Percentiles rank a stretch among this genome's conserved stretches.
phyloP scores from a whole-genome alignment of 495 filamentous ascomycete species.

The Endocarpon pusillum region DNA sequence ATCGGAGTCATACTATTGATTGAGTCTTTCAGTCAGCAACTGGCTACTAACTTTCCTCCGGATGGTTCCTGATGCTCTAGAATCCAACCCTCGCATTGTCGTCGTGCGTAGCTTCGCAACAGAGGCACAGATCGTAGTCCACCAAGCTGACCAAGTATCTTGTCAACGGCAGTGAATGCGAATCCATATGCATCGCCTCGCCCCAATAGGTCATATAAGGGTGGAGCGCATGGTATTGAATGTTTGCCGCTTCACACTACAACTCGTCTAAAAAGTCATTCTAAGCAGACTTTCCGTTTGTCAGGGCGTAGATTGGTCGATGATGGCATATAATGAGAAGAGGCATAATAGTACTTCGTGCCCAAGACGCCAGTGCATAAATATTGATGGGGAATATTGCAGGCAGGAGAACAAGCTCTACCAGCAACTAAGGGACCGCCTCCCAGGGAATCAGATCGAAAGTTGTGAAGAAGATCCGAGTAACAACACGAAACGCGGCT shows the following conservation, averaged over 20 bases:
- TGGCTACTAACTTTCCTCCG: no score
- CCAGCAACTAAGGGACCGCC: slow-evolving; percentile 21
- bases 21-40: no score
- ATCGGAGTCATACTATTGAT: no score
- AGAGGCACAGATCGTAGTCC: slow-evolving; percentile 9
- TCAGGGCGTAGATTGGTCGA: slow-evolving; percentile 19
- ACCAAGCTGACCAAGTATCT: slow-evolving; percentile 7
- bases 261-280: slow-evolving; percentile 26
- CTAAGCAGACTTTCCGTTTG: slow-evolving; percentile 12
- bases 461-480: slow-evolving; percentile 20
- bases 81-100: slow-evolving; percentile 15
- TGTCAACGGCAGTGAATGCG: slow-evolving; percentile 15
- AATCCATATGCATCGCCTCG: slow-evolving; percentile 9
- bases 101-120: slow-evolving; percentile 7
- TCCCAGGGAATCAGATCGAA: slow-evolving; percentile 28
- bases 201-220: slow-evolving; percentile 6
- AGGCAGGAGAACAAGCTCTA: slow-evolving; percentile 24
- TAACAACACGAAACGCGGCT: slow-evolving; percentile 22
- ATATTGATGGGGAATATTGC: slow-evolving; percentile 18
- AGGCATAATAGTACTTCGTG: slow-evolving; percentile 20
- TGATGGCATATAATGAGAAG: slow-evolving; percentile 20
- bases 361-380: slow-evolving; percentile 22
- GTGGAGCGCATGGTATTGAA: slow-evolving; percentile 13
- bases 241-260: slow-evolving; percentile 16
- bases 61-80: slow-evolving; percentile 16